A percentile compares a stretch with the other conserved stretches of the same genome.
Conservation (phyloP, 2,329 filamentous ascomycete species). For the Phaeosphaeria sp. region DNA sequence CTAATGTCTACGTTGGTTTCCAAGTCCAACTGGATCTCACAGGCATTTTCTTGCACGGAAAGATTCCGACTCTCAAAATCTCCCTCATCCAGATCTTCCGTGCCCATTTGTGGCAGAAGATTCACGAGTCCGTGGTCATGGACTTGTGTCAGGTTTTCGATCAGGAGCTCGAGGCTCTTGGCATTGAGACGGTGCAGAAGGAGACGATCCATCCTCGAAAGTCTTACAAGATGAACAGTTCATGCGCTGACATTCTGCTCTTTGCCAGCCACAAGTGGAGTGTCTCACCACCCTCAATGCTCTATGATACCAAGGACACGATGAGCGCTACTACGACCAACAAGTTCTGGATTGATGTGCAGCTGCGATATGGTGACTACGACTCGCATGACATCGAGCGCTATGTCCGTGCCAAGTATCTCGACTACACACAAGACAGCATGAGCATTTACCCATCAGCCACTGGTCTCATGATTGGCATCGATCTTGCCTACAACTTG, state of each 20-base stretch:
- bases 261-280: slow-evolving; percentile 99
- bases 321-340: slow-evolving; percentile 95
- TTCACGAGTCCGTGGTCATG: slow-evolving; percentile 98
- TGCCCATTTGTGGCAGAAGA: slow-evolving; percentile 99
- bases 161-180: slow-evolving; percentile 92
- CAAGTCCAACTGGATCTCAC: slow-evolving; percentile 97
- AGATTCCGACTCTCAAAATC: slow-evolving; percentile 97
- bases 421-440: slow-evolving; percentile 98
- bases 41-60: slow-evolving; percentile 98
- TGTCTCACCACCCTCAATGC: slow-evolving; percentile 87
- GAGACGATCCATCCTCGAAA: slow-evolving; percentile 99
- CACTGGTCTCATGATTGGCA: slow-evolving; percentile 95
- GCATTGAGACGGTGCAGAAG: slow-evolving; percentile 97
- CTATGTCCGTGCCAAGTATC: slow-evolving; percentile 96
- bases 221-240: slow-evolving; percentile 99
- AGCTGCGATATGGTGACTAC: slow-evolving; percentile 96
- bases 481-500: slow-evolving; percentile 96
- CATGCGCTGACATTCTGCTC: slow-evolving; percentile 93
- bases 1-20: slow-evolving; percentile 99
- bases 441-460: slow-evolving; percentile 98
- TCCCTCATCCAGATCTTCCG: slow-evolving; percentile 99
- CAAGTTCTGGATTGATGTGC: slow-evolving; percentile 99
- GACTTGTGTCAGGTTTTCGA: slow-evolving; percentile 98
- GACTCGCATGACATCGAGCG: slow-evolving; percentile 99
- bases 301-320: slow-evolving; percentile 95